These are phyloP conservation scores for Coccomyxa subellipsoidea DNA, from an alignment of 163 green algal genomes.

Conservation along the genomic window DNA sequence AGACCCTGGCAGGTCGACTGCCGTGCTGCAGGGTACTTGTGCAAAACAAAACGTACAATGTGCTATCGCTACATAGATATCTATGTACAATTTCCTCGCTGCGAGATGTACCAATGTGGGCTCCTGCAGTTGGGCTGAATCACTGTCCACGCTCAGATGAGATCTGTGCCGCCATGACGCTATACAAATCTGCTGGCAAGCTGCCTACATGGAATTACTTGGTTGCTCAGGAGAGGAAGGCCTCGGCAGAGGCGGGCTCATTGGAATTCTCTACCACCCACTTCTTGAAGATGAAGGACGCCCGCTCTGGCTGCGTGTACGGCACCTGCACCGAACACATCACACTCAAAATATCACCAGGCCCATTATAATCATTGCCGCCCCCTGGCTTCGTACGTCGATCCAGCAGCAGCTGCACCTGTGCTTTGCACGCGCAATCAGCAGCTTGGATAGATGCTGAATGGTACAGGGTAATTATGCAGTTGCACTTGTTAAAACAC, in stretches of 20 bases:
- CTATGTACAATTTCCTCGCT: no score
- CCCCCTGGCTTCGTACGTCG: no score
- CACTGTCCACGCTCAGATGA: no score
- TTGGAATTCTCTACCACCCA: conserved; percentile 7
- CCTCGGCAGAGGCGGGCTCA: not conserved
- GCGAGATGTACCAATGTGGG: no score
- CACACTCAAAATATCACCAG: not conserved
- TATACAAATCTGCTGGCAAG: no score
- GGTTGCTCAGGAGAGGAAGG: not conserved
- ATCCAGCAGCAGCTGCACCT: no score
- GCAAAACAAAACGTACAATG: not conserved
- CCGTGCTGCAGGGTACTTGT: not conserved
- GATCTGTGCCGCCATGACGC: no score
- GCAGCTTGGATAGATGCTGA: not conserved
- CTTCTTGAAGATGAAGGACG: conserved; percentile 40
- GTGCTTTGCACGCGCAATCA: no score
- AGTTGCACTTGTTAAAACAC: not conserved
- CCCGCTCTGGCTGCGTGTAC: conserved; percentile 55
- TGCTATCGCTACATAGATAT: no score
- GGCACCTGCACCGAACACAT: conserved; percentile 35
- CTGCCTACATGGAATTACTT: no score
- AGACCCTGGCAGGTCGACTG: not conserved
- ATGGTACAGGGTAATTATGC: not conserved
- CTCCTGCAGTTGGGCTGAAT: no score
- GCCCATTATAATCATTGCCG: not conserved